Base-by-base conservation (phyloP, 306 rosid genomes). In the Bauhinia variegata region DNA sequence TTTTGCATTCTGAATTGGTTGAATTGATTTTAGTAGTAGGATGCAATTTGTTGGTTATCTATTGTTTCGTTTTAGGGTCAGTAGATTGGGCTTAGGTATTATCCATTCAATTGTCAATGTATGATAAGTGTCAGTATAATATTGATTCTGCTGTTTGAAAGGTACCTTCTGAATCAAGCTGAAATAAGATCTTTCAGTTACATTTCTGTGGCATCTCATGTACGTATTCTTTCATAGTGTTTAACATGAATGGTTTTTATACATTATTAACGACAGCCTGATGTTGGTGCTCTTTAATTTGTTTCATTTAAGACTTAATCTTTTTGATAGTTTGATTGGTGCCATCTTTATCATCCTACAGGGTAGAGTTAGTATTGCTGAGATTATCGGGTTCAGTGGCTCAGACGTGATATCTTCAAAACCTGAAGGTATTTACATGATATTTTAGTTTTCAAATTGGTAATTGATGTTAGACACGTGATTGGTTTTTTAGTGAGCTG, bases 301-400 rank as follows among this genome's bases (percentile, higher is more conserved):
- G 28, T 9, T 28, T 36, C 1, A 28, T 14, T 42, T 11, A 11
- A 11, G 38, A 9, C 0, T 46, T 37, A 50, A 32, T 51, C 47
- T 60, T 54, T 64, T 63, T 66, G 55, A 69, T 62, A 34, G 71
- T 49, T 77, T 52, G 52, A 39, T 33, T 75, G 75, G 73, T 57
- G n/a, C n/a, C n/a, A n/a, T 77, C 74, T 54, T 68, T 52, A 41
- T 77, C 42, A 62, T 80, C 48, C 38, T 65, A 30, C 84, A 93
- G 98, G 93, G 96, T 62, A 84, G 84, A 80, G 84, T 86, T 41
- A 86, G 88, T 60, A 89, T 93, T 78, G 96, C 96, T 39, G 98
- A 93, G 80, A 88, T 93, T 67, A 77, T 89, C 54, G 96, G 91
- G 44, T 80, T 83, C 80, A 82, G 82, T 60, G 71, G 95, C 53